phyloP scores from a whole-genome alignment of 441 rosid genomes.

The Jatropha multifida region DNA sequence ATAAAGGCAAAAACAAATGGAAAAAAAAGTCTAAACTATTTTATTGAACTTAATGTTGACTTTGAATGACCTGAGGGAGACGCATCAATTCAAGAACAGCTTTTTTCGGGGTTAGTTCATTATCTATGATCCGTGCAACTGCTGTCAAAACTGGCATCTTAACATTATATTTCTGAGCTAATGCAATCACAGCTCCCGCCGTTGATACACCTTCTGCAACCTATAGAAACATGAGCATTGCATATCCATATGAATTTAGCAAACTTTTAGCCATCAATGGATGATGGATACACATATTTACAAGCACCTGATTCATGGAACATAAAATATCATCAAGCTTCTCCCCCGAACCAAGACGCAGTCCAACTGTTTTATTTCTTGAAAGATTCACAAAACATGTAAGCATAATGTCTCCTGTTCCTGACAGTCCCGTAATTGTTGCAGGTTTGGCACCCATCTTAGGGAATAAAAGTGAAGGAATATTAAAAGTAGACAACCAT shows the following conservation, averaged over 20 bases:
- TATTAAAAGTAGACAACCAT: constrained; percentile 15
- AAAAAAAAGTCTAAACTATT: neutral
- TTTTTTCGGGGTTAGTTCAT: constrained; percentile 74
- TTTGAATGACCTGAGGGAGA: constrained; percentile 76
- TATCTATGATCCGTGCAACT: constrained; percentile 84
- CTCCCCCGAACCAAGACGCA: constrained; percentile 93
- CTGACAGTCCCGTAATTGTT: constrained; percentile 85
- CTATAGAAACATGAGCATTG: constrained; percentile 27
- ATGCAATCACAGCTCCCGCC: constrained; percentile 88
- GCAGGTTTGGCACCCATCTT: constrained; percentile 97
- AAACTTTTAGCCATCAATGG: constrained; percentile 14
- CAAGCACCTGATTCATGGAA: constrained; percentile 84
- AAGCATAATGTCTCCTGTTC: constrained; percentile 98
- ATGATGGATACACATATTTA: constrained; percentile 3
- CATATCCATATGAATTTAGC: neutral
- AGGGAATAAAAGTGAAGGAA: constrained; percentile 19
- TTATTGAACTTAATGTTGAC: constrained; percentile 1
- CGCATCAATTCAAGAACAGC: constrained; percentile 86
- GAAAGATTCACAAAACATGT: constrained; percentile 93
- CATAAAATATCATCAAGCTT: constrained; percentile 69
- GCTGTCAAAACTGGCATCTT: constrained; percentile 94
- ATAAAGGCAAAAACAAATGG: neutral
- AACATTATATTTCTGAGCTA: constrained; percentile 93
- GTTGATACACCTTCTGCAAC: constrained; percentile 97
- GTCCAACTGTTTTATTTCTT: constrained; percentile 86